A percentile compares a stretch with the other conserved stretches of the same genome.
Conservation (phyloP, 2,329 filamentous ascomycete genomes). For the Furcasterigmium sp. region DNA sequence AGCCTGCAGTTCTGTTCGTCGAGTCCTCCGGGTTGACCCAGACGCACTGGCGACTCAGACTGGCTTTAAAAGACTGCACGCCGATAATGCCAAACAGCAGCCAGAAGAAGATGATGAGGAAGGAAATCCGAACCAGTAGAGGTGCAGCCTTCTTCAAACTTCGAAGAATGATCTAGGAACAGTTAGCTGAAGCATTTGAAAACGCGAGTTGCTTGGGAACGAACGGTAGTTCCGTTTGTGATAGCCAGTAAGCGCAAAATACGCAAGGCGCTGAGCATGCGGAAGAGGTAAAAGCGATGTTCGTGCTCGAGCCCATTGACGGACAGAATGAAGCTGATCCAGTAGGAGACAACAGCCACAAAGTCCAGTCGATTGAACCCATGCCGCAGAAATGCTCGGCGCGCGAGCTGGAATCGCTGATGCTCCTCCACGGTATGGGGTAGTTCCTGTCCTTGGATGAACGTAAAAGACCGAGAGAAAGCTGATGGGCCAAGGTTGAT, state of each 20-base stretch:
- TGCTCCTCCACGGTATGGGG: slow-evolving; percentile 67
- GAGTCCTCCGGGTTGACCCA: slow-evolving; percentile 64
- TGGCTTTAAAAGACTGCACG: slow-evolving; percentile 91
- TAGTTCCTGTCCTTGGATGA: slow-evolving; percentile 58
- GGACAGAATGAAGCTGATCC: slow-evolving; percentile 78
- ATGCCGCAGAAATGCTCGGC: slow-evolving; percentile 87
- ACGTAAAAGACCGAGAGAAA: slow-evolving; percentile 72
- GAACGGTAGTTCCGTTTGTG: slow-evolving; percentile 86
- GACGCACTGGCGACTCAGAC: slow-evolving; percentile 69
- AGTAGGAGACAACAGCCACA: slow-evolving; percentile 89
- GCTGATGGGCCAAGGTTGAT: slow-evolving; percentile 51
- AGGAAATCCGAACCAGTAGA: slow-evolving; percentile 84
- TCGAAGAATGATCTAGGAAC: slow-evolving; percentile 74
- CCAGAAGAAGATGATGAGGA: slow-evolving; percentile 96
- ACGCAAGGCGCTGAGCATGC: slow-evolving; percentile 92
- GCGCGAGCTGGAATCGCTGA: slow-evolving; percentile 78
- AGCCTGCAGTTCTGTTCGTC: slow-evolving; percentile 49
- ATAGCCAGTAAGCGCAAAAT: slow-evolving; percentile 87
- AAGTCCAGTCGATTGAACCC: slow-evolving; percentile 96
- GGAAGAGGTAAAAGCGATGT: slow-evolving; percentile 80
- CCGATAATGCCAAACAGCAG: slow-evolving; percentile 94
- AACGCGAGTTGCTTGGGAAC: slow-evolving; percentile 20
- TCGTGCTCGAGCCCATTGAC: slow-evolving; percentile 62
- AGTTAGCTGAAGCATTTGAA: not conserved
- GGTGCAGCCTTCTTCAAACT: slow-evolving; percentile 95